Base-by-base conservation (phyloP, 805 yeast genomes). In the Pichia heedii region DNA sequence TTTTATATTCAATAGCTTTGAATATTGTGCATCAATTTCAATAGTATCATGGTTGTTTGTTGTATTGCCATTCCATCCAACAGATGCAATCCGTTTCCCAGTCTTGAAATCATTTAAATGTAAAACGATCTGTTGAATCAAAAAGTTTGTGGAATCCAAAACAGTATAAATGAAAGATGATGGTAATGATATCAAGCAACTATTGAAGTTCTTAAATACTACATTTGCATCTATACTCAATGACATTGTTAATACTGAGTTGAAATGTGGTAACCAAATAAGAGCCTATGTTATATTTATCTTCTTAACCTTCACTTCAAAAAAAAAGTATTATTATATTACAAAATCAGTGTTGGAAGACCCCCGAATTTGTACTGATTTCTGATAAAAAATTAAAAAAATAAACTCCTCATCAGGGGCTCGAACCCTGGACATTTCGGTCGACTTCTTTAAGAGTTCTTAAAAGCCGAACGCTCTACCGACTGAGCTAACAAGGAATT, bases 391-490 rank as follows among this genome's bases (percentile, higher is more conserved):
- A n/a, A n/a, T n/a, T n/a, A n/a, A n/a, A n/a, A n/a, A n/a, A n/a
- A n/a, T n/a, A 27, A 41, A 45, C 75, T 70, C 75, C 75, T 67
- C 60, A 69, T 68, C 74, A 69, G 76, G 76, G 76, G 76, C 76
- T 71, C 74, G 76, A 71, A 71, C 76, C 76, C 76, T 69, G 74
- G 76, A 71, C 76, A 69, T 71, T 71, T 71, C 73, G 74, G 74
- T 70, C 61, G 62, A 58, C 66, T 62, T 56, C 48, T 52, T 54
- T 45, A 50, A 35, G 47, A 45, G 47, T 50, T 58, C 69, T 58
- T 72, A 72, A 72, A 73, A 74, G 79, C 77, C 78, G 77, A 73
- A 73, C 78, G 78, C 78, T 74, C 78, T 71, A 74, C 78, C 79
- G 73, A 74, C 78, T 73, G 79, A 74, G 78, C 79, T 74, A 74